A percentile compares a stretch with the other conserved stretches of the same genome.
phyloP scores from a whole-genome alignment of 2,329 filamentous ascomycete species.

The Calycina marina region DNA sequence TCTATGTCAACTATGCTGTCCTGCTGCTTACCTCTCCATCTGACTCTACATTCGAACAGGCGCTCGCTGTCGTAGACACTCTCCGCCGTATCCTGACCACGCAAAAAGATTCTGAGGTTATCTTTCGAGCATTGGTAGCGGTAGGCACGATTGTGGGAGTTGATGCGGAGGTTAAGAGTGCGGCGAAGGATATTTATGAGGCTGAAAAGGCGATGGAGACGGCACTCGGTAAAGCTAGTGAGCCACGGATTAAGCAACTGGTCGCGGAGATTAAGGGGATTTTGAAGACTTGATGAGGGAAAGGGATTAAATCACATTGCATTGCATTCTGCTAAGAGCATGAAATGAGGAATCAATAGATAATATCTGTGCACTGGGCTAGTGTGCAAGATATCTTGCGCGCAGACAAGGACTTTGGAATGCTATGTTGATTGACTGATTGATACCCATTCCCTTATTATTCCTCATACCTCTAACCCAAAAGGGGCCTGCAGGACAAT shows the following conservation, averaged over 20 bases:
- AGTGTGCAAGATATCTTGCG: too few relatives aligned
- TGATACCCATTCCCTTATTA: too few relatives aligned
- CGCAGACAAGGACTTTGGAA: too few relatives aligned
- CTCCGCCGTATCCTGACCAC: constrained; percentile 47
- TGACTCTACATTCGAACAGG: constrained; percentile 25
- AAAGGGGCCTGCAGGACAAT: too few relatives aligned
- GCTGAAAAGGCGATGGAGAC: constrained; percentile 31
- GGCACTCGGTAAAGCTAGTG: constrained; percentile 37
- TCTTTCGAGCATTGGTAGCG: constrained; percentile 71
- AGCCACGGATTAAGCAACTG: constrained; percentile 44
- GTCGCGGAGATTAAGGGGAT: constrained; percentile 36
- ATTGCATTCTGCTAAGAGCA: too few relatives aligned
- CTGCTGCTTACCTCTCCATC: constrained; percentile 35
- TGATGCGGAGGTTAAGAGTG: constrained; percentile 37
- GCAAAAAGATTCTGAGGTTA: constrained; percentile 64
- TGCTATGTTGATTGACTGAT: too few relatives aligned
- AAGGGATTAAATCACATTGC: constrained; percentile 1
- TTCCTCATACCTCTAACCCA: too few relatives aligned
- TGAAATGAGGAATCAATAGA: too few relatives aligned
- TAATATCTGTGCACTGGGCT: too few relatives aligned
- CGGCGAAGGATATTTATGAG: constrained; percentile 41
- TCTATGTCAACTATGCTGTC: constrained; percentile 75
- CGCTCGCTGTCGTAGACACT: constrained; percentile 36
- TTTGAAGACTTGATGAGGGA: too few relatives aligned
- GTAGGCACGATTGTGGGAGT: constrained; percentile 62